Evolutionary conservation across 148 eudicot genomes (phyloP).

Genomic region (Chenopodium formosanum): DNA sequence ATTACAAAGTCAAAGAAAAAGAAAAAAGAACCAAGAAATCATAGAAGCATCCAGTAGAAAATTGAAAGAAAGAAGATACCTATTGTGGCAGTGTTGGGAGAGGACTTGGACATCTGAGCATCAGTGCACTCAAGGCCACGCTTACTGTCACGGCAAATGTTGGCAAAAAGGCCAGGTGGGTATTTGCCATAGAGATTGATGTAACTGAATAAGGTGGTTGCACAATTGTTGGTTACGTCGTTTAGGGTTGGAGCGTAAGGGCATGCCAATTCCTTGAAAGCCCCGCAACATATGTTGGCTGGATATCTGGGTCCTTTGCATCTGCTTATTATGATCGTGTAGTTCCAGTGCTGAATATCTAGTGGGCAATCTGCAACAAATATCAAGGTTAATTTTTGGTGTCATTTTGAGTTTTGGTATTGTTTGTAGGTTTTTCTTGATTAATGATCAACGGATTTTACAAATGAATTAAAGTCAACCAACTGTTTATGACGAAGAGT

Average conservation of each 20-base stretch:
- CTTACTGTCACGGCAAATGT: slow-evolving; percentile 50
- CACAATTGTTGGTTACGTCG: slow-evolving; percentile 48
- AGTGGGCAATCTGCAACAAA: slow-evolving; percentile 50
- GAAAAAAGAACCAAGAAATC: background rate
- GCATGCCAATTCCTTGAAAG: slow-evolving; percentile 57
- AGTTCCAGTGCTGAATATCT: slow-evolving; percentile 49
- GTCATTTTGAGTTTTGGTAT: background rate
- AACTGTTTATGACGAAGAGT: no score
- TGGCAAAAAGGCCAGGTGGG: slow-evolving; percentile 72
- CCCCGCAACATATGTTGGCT: slow-evolving; percentile 37
- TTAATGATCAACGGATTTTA: no score
- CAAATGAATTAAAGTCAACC: no score
- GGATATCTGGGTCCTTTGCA: slow-evolving; percentile 77
- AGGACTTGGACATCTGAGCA: background rate
- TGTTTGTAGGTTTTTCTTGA: background rate
- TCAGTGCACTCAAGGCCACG: slow-evolving; percentile 50
- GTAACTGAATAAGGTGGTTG: slow-evolving; percentile 70
- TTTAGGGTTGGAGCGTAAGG: slow-evolving; percentile 37
- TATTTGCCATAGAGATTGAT: slow-evolving; percentile 65
- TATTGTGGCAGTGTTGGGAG: background rate
- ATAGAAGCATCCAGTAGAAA: background rate
- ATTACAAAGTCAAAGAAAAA: background rate
- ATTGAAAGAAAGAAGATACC: background rate
- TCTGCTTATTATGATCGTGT: slow-evolving; percentile 74
- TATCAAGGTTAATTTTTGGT: background rate